phyloP scores from a whole-genome alignment of 2,329 filamentous ascomycete species.

The Bipolaris cookei region DNA sequence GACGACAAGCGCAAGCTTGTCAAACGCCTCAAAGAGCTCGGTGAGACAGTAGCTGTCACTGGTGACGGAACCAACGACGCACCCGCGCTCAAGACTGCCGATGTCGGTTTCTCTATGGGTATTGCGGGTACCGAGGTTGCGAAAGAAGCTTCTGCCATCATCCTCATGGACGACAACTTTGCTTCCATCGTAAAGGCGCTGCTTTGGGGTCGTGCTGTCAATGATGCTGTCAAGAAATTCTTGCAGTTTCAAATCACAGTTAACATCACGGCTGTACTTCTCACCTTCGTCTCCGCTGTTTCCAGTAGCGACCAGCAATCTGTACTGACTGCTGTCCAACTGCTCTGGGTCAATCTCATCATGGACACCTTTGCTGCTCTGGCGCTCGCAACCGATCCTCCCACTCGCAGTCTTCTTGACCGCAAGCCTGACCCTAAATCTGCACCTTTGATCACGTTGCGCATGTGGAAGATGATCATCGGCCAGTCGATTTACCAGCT shows the following conservation, averaged over 20 bases:
- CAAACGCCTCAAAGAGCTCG: slow-evolving; percentile 67
- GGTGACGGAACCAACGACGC: slow-evolving; percentile 86
- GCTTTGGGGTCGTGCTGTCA: slow-evolving; percentile 69
- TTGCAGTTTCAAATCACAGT: slow-evolving; percentile 75
- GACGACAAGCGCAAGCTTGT: slow-evolving; percentile 73
- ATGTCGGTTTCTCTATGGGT: slow-evolving; percentile 87
- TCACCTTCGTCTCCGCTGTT: slow-evolving; percentile 88
- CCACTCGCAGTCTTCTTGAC: slow-evolving; percentile 78
- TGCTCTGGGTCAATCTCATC: slow-evolving; percentile 96
- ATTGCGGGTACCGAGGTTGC: slow-evolving; percentile 83
- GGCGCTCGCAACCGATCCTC: slow-evolving; percentile 88
- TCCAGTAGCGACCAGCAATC: slow-evolving; percentile 71
- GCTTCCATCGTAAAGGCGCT: slow-evolving; percentile 84
- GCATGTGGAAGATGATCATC: slow-evolving; percentile 99
- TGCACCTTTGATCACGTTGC: slow-evolving; percentile 78
- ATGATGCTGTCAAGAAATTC: slow-evolving; percentile 53
- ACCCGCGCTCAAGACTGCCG: slow-evolving; percentile 78
- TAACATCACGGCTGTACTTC: slow-evolving; percentile 86
- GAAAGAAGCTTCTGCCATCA: slow-evolving; percentile 84
- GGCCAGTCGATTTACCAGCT: slow-evolving; percentile 92
- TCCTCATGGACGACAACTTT: slow-evolving; percentile 89
- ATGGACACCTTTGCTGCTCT: slow-evolving; percentile 95
- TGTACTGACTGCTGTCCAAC: slow-evolving; percentile 85
- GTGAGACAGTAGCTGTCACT: slow-evolving; percentile 81
- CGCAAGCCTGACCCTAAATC: slow-evolving; percentile 79